Base-by-base conservation (phyloP, 1,139 yeast species). In the Protomyces macrosporus region DNA sequence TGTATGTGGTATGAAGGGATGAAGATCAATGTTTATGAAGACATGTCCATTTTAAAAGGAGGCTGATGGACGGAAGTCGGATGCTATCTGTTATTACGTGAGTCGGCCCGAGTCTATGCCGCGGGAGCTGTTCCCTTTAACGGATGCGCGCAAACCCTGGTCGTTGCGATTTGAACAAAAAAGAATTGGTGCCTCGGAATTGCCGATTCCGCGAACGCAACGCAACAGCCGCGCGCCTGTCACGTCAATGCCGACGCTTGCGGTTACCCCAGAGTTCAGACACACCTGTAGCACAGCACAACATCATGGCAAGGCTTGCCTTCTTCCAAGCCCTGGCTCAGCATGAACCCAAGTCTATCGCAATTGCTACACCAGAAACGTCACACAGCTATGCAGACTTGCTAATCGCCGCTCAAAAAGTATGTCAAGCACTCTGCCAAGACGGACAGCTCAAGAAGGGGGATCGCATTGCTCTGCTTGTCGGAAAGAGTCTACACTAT, bases 381-480 rank as follows among this genome's bases (percentile, higher is more conserved):
- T 10, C 48, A 3, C 48, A 42, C 16, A 42, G 30, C 2, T 42
- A 42, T 16, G 48, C 48, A 14, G 30, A 42, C 30, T 30, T 42
- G 1, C 48, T 42, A 23, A 42, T 4, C 7, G 48, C 48, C 14
- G 48, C 48, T n/a, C 23, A 42, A 16, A 14, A 42, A 30, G 32
- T 42, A 6, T 6, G 32, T 14, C 30, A 42, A 14, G 48, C 48
- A 14, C 23, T 42, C 12, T 14, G 32, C 23, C 10, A 16, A 6
- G 12, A 42, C 10, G 48, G 48, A 9, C 9, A 36, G 9, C 30
- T 51, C 52, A 42, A 39, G 52, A 16, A 55, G 5, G 59, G 58
- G 30, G 55, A 59, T 16, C 45, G 65, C 14, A 53, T 63, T 35
- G 64, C 61, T 6, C 45, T 63, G 10, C 35, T 63, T 34, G 53